Evolutionary conservation across 768 basidiomycete genomes (phyloP).

Genomic region (Auricularia sp.): DNA sequence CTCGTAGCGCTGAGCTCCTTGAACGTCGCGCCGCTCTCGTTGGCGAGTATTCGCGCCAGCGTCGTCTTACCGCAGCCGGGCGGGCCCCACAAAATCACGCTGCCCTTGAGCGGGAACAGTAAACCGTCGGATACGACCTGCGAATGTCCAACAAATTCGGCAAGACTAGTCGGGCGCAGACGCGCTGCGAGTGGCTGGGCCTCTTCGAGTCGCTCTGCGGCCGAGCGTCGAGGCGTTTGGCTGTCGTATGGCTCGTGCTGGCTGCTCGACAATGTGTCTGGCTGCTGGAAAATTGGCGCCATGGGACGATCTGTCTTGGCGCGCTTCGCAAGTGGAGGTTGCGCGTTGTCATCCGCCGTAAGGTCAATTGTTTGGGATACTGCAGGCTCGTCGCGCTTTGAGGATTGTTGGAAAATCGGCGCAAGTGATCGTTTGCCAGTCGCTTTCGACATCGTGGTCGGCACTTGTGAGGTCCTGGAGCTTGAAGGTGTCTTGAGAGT

Average conservation of each 20-base stretch:
- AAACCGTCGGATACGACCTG: conserved; percentile 51
- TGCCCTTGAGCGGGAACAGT: conserved; percentile 42
- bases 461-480: conserved; percentile 7
- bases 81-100: conserved; percentile 57
- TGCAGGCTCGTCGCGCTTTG: conserved; percentile 12
- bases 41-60: conserved; percentile 59
- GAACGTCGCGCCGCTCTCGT: conserved; percentile 46
- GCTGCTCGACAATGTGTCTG: neutral
- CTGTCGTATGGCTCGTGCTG: conserved; percentile 1
- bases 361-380: conserved; percentile 11
- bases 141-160: conserved; percentile 63
- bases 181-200: conserved; percentile 60
- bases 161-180: conserved; percentile 51
- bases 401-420: conserved; percentile 29
- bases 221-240: conserved; percentile 17
- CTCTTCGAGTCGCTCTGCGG: conserved; percentile 16
- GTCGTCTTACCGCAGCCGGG: conserved; percentile 58
- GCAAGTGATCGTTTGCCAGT: conserved; percentile 24
- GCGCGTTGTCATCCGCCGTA: conserved; percentile 1
- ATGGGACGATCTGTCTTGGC: conserved; percentile 2
- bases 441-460: conserved; percentile 10
- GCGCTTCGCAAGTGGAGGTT: conserved; percentile 4
- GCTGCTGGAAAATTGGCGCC: too few relatives aligned
- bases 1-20: conserved; percentile 72
- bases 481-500: conserved; percentile 2